These are phyloP conservation scores for Cucumis cinereus DNA, from an alignment of 306 rosid species.

Conservation along the genomic window DNA sequence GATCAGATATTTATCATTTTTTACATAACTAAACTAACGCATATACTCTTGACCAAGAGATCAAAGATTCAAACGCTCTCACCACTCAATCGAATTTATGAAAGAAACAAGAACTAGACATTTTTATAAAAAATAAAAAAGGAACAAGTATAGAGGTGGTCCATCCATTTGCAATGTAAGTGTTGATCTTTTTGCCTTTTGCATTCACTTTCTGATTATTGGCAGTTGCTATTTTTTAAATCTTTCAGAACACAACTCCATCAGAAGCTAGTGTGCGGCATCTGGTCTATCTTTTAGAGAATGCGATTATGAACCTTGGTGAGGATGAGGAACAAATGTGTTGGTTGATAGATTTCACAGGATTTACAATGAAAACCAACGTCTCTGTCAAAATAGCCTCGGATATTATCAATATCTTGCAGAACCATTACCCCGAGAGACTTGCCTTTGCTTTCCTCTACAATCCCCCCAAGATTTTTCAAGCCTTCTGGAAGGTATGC, in stretches of 20 bases:
- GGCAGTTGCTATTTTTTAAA: neutral
- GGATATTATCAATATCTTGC: constrained; percentile 64
- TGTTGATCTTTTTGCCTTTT: neutral
- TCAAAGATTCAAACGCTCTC: too few relatives aligned
- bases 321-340: constrained; percentile 88
- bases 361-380: constrained; percentile 44
- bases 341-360: constrained; percentile 83
- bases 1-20: neutral
- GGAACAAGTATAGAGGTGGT: neutral
- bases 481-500: constrained; percentile 73
- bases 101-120: neutral
- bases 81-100: too few relatives aligned
- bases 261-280: constrained; percentile 51
- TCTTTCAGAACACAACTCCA: constrained; percentile 52
- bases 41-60: too few relatives aligned
- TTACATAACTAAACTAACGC: neutral
- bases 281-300: constrained; percentile 74
- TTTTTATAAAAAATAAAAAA: neutral
- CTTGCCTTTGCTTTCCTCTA: constrained; percentile 61
- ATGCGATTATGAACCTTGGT: constrained; percentile 63
- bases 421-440: constrained; percentile 89
- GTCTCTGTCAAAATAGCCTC: constrained; percentile 52
- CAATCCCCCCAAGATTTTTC: constrained; percentile 83
- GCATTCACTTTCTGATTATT: neutral
- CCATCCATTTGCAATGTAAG: neutral